Conservation (phyloP, 352 stramenopile species). For the Globisporangium megalacanthum region DNA sequence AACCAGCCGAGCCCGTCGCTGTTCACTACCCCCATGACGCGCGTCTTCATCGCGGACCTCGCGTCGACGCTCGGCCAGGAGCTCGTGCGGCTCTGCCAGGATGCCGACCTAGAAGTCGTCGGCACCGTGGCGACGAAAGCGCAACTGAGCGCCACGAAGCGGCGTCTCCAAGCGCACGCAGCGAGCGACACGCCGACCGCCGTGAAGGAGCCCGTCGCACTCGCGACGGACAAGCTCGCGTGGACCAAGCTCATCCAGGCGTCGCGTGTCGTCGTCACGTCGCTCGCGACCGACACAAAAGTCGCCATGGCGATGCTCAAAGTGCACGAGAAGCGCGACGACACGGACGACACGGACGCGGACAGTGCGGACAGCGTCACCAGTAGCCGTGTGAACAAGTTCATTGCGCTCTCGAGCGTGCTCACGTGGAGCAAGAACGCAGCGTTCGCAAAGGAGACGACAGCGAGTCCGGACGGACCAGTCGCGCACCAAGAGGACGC, state of each 20-base stretch:
- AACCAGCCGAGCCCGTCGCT: no score
- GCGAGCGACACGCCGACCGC: constrained; percentile 42
- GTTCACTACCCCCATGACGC: constrained; percentile 23
- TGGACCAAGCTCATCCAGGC: constrained; percentile 51
- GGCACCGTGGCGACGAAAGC: constrained; percentile 43
- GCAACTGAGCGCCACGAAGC: constrained; percentile 38
- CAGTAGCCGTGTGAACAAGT: constrained; percentile 38
- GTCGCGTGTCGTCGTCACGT: constrained; percentile 49
- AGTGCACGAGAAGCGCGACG: constrained; percentile 45
- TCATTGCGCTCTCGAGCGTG: constrained; percentile 70
- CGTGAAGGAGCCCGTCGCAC: constrained; percentile 46
- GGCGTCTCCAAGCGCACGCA: constrained; percentile 48
- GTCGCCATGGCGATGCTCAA: constrained; percentile 57
- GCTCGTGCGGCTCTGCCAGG: constrained; percentile 47
- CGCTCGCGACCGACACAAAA: constrained; percentile 48
- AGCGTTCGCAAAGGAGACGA: constrained; percentile 35
- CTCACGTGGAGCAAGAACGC: constrained; percentile 78
- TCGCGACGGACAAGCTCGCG: constrained; percentile 34
- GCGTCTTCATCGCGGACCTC: constrained; percentile 72
- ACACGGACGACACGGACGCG: constrained; percentile 17
- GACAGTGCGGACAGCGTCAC: background rate
- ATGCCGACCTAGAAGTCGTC: constrained; percentile 62
- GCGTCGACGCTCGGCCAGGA: constrained; percentile 50
- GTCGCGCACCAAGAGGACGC: constrained; percentile 56
- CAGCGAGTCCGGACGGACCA: constrained; percentile 14